phyloP scores from a whole-genome alignment of 805 yeast species.

The Saccharomycopsis javanensis region DNA sequence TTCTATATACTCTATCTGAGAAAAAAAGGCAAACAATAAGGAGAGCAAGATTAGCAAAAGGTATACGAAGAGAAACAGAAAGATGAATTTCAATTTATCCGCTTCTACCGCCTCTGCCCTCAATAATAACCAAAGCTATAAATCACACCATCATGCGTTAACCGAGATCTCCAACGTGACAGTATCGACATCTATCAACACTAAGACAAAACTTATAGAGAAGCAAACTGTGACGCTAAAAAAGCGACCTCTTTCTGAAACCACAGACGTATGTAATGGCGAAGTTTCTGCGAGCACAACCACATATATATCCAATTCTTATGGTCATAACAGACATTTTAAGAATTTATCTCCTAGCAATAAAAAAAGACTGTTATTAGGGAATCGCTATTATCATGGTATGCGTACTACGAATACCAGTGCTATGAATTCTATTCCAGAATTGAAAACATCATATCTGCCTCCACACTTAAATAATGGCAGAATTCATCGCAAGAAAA shows the following conservation, averaged over 20 bases:
- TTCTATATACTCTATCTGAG: too few species aligned
- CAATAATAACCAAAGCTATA: neutral
- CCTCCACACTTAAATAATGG: neutral
- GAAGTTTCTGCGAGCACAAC: neutral
- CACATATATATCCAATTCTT: neutral
- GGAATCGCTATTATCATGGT: neutral
- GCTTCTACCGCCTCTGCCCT: neutral
- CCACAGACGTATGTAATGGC: neutral
- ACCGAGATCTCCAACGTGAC: slow-evolving; percentile 16
- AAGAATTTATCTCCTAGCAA: neutral
- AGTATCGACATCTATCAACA: slow-evolving; percentile 17
- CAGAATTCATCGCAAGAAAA: neutral
- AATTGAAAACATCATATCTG: neutral
- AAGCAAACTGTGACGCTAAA: slow-evolving; percentile 19
- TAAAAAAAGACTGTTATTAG: neutral
- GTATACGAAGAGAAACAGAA: too few species aligned
- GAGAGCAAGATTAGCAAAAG: too few species aligned
- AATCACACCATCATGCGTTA: neutral
- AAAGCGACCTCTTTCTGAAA: slow-evolving; percentile 1
- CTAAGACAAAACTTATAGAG: slow-evolving; percentile 19
- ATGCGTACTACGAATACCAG: neutral
- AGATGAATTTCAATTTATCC: slow-evolving; percentile 4
- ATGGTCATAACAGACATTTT: neutral
- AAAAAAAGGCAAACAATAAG: too few species aligned
- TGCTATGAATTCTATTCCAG: neutral